phyloP scores from a whole-genome alignment of 768 basidiomycete species.

The Tylopilus intermedius region DNA sequence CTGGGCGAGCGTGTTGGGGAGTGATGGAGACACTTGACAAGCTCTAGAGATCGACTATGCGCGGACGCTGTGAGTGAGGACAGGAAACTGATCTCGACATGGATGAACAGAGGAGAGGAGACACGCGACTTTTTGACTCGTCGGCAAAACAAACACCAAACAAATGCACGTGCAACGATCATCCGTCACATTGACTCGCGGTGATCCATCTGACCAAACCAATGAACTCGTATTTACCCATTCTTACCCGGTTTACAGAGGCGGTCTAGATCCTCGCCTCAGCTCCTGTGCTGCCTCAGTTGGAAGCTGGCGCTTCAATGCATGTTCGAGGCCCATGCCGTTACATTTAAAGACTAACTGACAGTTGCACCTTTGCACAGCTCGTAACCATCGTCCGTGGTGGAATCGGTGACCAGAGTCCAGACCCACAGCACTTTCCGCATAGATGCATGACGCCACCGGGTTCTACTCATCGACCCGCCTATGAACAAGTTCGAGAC shows the following conservation, averaged over 20 bases:
- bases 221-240: neutral
- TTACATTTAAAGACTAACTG: neutral
- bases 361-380: neutral
- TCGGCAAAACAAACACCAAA: slow-evolving; percentile 10
- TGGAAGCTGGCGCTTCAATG: neutral
- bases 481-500: neutral
- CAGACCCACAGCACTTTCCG: slow-evolving; percentile 2
- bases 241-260: neutral
- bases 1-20: slow-evolving; percentile 3
- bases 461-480: neutral
- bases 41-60: slow-evolving; percentile 1
- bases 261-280: slow-evolving; percentile 9
- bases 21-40: slow-evolving; percentile 18
- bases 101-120: neutral
- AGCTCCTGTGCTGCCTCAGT: neutral
- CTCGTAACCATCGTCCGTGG: slow-evolving; percentile 2
- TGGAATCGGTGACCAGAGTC: neutral
- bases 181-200: too few species aligned
- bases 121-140: neutral
- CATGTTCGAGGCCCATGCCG: slow-evolving; percentile 7
- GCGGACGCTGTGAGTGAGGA: neutral
- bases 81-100: neutral
- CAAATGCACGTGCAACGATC: neutral
- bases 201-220: too few species aligned
- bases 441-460: neutral